Conservation (phyloP, 371 early-diverging fungal species). For the Haplosporangium sp. region DNA sequence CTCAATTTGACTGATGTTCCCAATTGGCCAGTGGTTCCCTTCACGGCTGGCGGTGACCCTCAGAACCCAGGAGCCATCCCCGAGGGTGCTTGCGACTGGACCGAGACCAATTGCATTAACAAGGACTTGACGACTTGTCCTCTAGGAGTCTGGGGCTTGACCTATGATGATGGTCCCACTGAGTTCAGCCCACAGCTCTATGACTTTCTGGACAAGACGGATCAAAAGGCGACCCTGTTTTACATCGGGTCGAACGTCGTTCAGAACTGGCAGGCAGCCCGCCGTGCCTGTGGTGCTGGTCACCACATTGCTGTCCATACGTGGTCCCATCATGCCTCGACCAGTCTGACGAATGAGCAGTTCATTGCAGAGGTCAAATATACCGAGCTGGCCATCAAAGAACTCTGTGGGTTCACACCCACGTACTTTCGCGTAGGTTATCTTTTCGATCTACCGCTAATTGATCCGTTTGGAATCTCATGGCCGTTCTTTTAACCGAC, state of each 20-base stretch:
- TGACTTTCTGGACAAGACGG: constrained; percentile 58
- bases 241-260: constrained; percentile 74
- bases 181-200: constrained; percentile 60
- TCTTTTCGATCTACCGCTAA: background rate
- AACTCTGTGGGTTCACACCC: constrained; percentile 58
- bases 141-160: constrained; percentile 64
- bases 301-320: constrained; percentile 81
- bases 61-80: constrained; percentile 56
- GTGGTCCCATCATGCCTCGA: constrained; percentile 75
- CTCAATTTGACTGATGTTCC: constrained; percentile 56
- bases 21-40: constrained; percentile 57
- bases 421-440: constrained; percentile 55
- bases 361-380: constrained; percentile 80
- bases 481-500: background rate
- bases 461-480: no score
- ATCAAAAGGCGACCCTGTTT: constrained; percentile 76
- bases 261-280: constrained; percentile 49
- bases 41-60: constrained; percentile 45
- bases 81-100: constrained; percentile 45
- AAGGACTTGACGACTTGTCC: constrained; percentile 43
- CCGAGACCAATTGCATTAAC: constrained; percentile 56
- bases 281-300: constrained; percentile 65
- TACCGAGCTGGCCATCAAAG: constrained; percentile 74
- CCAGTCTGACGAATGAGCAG: constrained; percentile 73
- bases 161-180: constrained; percentile 77